Percentiles rank a stretch among this genome's conserved stretches.
These are phyloP conservation scores for Globisporangium radiosum DNA, from an alignment of 352 stramenopile species.

Conservation along the genomic window DNA sequence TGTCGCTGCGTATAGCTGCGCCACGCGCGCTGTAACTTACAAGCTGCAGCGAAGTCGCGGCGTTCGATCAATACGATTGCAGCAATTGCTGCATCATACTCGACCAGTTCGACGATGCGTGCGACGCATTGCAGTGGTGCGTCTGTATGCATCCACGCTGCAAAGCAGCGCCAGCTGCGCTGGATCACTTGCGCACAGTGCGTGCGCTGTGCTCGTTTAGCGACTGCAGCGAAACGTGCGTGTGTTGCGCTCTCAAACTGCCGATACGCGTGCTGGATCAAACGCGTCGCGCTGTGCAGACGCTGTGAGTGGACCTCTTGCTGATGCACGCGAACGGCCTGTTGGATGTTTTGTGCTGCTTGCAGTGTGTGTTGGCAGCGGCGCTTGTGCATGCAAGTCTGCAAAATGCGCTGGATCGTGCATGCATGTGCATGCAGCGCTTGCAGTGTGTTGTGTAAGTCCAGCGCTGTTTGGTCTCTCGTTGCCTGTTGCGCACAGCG, in stretches of 20 bases:
- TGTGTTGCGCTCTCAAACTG: background rate
- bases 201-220: conserved; percentile 7
- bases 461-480: background rate
- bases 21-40: conserved; percentile 38
- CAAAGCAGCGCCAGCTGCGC: conserved; percentile 23
- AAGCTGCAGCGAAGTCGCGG: conserved; percentile 19
- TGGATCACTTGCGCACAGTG: conserved; percentile 23
- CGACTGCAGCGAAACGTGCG: background rate
- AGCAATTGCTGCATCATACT: conserved; percentile 18
- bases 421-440: conserved; percentile 14
- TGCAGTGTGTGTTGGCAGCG: conserved; percentile 1
- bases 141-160: conserved; percentile 19
- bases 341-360: background rate
- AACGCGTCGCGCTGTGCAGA: background rate
- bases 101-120: conserved; percentile 33
- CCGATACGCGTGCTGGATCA: conserved; percentile 20
- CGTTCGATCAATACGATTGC: conserved; percentile 37
- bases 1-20: conserved; percentile 7
- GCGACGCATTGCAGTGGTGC: conserved; percentile 9
- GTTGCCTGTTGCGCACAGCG: background rate
- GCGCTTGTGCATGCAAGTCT: conserved; percentile 4
- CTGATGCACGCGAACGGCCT: conserved; percentile 12
- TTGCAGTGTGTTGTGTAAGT: conserved; percentile 10
- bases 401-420: conserved; percentile 33
- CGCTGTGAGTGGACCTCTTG: background rate